Evolutionary conservation across 139 green algal genomes (phyloP).

Genomic region (Tetraselmis chui): DNA sequence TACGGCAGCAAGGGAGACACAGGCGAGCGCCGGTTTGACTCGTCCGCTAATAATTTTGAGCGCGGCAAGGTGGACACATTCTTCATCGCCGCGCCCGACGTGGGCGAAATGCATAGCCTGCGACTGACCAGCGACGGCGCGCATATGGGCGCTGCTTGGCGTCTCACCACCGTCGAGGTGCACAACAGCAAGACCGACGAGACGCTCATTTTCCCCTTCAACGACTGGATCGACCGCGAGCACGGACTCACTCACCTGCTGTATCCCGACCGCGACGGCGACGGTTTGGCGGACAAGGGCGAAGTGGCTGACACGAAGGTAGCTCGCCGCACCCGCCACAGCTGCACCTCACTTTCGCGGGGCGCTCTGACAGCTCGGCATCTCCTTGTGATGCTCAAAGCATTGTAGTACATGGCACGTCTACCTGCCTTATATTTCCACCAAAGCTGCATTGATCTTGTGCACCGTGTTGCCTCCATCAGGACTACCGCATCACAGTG

Average conservation of each 20-base stretch:
- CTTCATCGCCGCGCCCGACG: conserved; percentile 39
- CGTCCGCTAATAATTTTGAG: conserved; percentile 39
- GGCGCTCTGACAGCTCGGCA: no score
- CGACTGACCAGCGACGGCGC: not conserved
- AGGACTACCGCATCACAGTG: conserved; percentile 25
- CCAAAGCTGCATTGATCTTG: no score
- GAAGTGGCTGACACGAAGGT: not conserved
- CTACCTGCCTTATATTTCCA: no score
- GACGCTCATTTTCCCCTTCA: conserved; percentile 29
- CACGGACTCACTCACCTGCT: conserved; percentile 31
- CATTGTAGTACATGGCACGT: no score
- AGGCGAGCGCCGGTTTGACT: conserved; percentile 30
- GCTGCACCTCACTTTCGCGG: no score
- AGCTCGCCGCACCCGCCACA: no score
- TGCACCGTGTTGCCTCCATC: no score
- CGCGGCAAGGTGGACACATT: conserved; percentile 42
- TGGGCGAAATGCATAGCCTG: conserved; percentile 31
- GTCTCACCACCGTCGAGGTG: conserved; percentile 9
- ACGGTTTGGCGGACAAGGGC: conserved; percentile 25
- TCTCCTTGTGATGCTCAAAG: no score
- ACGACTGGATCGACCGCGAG: conserved; percentile 44
- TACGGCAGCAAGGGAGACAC: conserved; percentile 36
- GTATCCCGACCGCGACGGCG: conserved; percentile 31
- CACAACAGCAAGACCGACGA: conserved; percentile 39
- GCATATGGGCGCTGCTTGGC: conserved; percentile 29